phyloP scores from a whole-genome alignment of 371 early-diverging fungal genomes.

The Chytridiales sp. region DNA sequence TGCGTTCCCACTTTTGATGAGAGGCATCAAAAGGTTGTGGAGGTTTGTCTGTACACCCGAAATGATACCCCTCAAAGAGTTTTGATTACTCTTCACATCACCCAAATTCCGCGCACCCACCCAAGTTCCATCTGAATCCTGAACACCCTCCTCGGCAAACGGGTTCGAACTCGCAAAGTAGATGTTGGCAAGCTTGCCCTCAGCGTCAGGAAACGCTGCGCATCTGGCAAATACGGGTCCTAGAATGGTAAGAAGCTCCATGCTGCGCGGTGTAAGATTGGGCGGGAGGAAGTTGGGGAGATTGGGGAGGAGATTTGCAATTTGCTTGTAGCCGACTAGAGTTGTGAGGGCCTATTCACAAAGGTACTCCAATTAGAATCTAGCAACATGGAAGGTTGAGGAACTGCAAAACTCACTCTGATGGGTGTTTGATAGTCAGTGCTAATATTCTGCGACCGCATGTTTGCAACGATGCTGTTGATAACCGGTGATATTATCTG shows the following conservation, averaged over 20 bases:
- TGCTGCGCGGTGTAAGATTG: slow-evolving; percentile 43
- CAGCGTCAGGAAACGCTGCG: slow-evolving; percentile 48
- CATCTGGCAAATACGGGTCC: slow-evolving; percentile 73
- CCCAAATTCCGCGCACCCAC: slow-evolving; percentile 45
- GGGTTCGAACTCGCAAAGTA: slow-evolving; percentile 54
- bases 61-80: slow-evolving; percentile 67
- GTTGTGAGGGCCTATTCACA: slow-evolving; percentile 53
- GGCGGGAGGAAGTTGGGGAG: slow-evolving; percentile 65
- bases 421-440: slow-evolving; percentile 59
- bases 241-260: slow-evolving; percentile 67
- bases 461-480: slow-evolving; percentile 23
- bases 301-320: slow-evolving; percentile 43
- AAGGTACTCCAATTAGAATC: slow-evolving; percentile 3
- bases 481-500: slow-evolving; percentile 25
- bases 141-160: slow-evolving; percentile 23
- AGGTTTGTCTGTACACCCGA: slow-evolving; percentile 63
- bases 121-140: slow-evolving; percentile 26
- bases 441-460: slow-evolving; percentile 25
- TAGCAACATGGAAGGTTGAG: background rate
- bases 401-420: slow-evolving; percentile 35
- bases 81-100: slow-evolving; percentile 56
- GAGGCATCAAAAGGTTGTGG: slow-evolving; percentile 65
- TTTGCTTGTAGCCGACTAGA: slow-evolving; percentile 47
- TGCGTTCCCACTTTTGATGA: slow-evolving; percentile 67
- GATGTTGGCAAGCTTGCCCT: slow-evolving; percentile 58